Evolutionary conservation across 75 land plant species (phyloP), one percentile per base, ranked within the genome.

Genomic region (Pseudotsuga menziesii): DNA sequence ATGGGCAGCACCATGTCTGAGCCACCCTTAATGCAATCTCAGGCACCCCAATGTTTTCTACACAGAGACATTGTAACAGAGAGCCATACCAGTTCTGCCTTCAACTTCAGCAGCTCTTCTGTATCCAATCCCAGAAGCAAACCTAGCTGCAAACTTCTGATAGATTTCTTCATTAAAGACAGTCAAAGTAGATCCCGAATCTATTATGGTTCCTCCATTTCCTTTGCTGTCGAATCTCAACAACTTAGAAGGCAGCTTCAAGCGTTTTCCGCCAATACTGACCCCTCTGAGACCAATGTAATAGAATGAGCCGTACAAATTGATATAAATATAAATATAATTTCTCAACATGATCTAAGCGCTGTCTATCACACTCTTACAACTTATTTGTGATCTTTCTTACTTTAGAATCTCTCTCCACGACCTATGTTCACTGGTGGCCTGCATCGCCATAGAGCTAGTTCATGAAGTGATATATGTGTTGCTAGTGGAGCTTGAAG

Each of bases 111-210:
- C 1, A 29, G 32, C 32, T 29, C 32, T 90, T 89, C 15, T 81
- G 32, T 7, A 15, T 72, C 4, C 4, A 15, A 13, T 78, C 86
- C 17, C 89, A 29, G 32, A 29, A 29, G 32, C 32, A 29, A 29
- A 29, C 32, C 32, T 29, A 29, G 32, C 32, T 29, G 32, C 32
- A 29, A 29, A 0, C 1, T 29, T 29, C 32, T 1, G 1, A 29
- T 29, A 29, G 32, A 29, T 41, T 4, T 35, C 58, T 3, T 75
- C 36, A 5, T 58, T 66, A 78, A 87, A 77, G 79, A 58, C 78
- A 4, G 91, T 87, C 58, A 89, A 84, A 2, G 88, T 87, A 5
- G 91, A 79, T n/a, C 91, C 93, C 25, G 93, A 89, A 75, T 91
- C 93, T 17, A 91, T 71, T 35, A 91, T 91, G 14, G 83, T 69